phyloP scores from a whole-genome alignment of 257 asterid species.

The Nicotiana sylvestris region DNA sequence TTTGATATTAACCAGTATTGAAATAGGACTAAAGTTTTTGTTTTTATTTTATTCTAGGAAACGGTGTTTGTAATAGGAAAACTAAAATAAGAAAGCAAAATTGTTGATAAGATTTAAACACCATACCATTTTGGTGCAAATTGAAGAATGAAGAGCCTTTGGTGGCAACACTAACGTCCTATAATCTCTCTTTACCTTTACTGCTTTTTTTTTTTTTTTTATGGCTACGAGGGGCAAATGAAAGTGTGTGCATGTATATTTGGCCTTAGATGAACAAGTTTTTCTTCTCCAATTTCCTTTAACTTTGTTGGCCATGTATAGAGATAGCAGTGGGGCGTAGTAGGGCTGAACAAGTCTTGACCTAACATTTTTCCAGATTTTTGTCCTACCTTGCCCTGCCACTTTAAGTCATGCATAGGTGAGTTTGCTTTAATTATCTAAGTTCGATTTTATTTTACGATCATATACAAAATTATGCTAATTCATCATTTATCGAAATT shows the following conservation, averaged over 20 bases:
- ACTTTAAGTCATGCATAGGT: background rate
- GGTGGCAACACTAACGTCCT: background rate
- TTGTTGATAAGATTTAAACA: background rate
- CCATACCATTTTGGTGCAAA: background rate
- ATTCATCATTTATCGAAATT: background rate
- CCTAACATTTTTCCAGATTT: too few species aligned
- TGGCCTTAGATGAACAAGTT: background rate
- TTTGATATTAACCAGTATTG: background rate
- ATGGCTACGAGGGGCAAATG: background rate
- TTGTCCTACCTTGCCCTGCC: too few species aligned
- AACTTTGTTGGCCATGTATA: too few species aligned
- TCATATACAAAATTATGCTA: background rate
- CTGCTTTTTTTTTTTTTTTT: background rate
- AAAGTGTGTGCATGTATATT: background rate
- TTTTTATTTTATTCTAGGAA: background rate
- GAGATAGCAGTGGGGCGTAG: too few species aligned
- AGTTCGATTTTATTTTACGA: too few species aligned
- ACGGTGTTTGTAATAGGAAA: background rate
- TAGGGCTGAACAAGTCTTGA: too few species aligned
- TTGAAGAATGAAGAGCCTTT: background rate
- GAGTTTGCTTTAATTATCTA: background rate
- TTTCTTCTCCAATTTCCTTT: background rate
- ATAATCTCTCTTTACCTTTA: background rate
- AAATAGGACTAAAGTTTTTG: background rate
- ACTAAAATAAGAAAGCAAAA: too few species aligned